These are phyloP conservation scores for Adiantum capillusveneris DNA, from an alignment of 75 land plant species.

Conservation along the genomic window DNA sequence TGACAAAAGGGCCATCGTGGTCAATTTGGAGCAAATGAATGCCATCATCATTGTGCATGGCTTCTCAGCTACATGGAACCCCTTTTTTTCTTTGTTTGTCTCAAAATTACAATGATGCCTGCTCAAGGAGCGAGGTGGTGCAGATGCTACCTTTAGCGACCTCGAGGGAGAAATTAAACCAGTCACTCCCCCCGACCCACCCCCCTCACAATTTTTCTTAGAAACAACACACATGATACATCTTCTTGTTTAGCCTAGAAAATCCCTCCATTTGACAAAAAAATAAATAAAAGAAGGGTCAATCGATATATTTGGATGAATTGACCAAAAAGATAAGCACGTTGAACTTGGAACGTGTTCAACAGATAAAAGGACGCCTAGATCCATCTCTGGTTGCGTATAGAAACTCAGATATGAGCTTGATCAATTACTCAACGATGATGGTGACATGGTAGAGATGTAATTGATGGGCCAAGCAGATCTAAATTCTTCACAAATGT, in stretches of 20 bases:
- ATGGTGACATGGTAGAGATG: conserved; percentile 94
- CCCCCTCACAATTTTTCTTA: neutral
- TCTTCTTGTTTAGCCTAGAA: neutral
- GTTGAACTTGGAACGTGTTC: conserved; percentile 62
- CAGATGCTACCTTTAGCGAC: conserved; percentile 8
- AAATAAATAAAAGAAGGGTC: neutral
- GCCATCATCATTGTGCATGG: conserved; percentile 52
- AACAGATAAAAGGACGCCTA: conserved; percentile 57
- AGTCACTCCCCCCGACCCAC: neutral
- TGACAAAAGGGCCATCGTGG: conserved; percentile 74
- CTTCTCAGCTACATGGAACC: conserved; percentile 53
- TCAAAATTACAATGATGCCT: conserved; percentile 52
- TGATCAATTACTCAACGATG: conserved; percentile 84
- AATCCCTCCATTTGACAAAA: neutral
- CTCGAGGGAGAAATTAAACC: conserved; percentile 4
- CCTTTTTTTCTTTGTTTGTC: conserved; percentile 53
- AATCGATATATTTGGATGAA: conserved; percentile 49
- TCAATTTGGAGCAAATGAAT: conserved; percentile 70
- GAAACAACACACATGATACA: neutral
- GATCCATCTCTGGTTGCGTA: conserved; percentile 53
- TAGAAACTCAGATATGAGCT: conserved; percentile 82
- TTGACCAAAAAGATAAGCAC: conserved; percentile 70
- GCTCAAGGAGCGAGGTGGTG: conserved; percentile 11
- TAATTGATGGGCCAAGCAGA: conserved; percentile 50
- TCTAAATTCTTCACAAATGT: conserved; percentile 33